phyloP scores from a whole-genome alignment of 1,284 basidiomycete genomes.

The Apiotrichum gamsii region DNA sequence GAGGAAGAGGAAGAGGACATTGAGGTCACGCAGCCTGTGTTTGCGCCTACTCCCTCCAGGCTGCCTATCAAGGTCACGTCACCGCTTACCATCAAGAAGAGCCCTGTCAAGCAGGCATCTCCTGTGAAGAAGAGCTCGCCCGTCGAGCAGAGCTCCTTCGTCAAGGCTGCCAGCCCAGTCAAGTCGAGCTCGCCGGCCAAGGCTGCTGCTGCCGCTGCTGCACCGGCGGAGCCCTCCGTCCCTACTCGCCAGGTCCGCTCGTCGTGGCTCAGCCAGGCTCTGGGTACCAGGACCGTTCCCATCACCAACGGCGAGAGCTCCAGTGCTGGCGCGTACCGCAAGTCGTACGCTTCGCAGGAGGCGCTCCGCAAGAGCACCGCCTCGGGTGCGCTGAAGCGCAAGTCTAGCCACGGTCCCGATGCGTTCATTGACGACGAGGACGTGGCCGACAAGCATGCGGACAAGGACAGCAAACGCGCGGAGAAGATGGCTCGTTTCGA shows the following conservation, averaged over 20 bases:
- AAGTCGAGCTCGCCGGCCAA: slow-evolving; percentile 1
- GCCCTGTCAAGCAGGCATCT: background rate
- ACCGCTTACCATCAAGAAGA: background rate
- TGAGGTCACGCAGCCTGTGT: background rate
- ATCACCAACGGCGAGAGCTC: slow-evolving; percentile 10
- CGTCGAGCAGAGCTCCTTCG: background rate
- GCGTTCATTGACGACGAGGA: slow-evolving; percentile 16
- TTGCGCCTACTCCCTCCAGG: background rate
- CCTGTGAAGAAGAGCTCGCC: slow-evolving; percentile 4
- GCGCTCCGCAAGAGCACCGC: slow-evolving; percentile 29
- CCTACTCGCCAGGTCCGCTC: slow-evolving; percentile 36
- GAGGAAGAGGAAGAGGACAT: background rate
- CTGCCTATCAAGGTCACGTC: background rate
- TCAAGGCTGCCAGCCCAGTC: background rate
- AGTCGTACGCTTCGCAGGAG: slow-evolving; percentile 1
- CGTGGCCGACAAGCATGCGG: slow-evolving; percentile 6
- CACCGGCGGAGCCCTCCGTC: slow-evolving; percentile 1
- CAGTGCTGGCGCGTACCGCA: slow-evolving; percentile 4
- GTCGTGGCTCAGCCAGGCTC: slow-evolving; percentile 44
- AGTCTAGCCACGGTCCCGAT: slow-evolving; percentile 27
- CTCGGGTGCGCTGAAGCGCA: slow-evolving; percentile 31
- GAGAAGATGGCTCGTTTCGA: slow-evolving; percentile 34
- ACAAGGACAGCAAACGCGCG: slow-evolving; percentile 17
- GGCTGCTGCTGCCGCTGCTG: background rate
- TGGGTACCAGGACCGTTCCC: slow-evolving; percentile 30